Percentiles rank a stretch among this genome's conserved stretches.
phyloP scores from a whole-genome alignment of 257 asterid species.

The Ligustrum vulgare region DNA sequence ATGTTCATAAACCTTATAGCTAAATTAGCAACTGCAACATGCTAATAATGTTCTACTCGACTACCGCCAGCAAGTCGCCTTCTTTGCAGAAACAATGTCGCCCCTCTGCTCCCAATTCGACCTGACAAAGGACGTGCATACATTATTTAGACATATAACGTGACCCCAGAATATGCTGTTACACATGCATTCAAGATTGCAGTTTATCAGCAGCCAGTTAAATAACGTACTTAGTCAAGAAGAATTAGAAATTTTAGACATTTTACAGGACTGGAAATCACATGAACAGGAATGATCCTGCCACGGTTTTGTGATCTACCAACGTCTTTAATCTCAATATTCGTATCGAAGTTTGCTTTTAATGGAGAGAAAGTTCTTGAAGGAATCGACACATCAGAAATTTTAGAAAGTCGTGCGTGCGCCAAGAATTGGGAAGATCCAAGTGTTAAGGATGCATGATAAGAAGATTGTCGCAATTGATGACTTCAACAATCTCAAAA shows the following conservation, averaged over 20 bases:
- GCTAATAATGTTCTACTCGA: conserved; percentile 30
- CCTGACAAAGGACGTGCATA: conserved; percentile 36
- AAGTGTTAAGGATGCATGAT: neutral
- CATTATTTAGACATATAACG: neutral
- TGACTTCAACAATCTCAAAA: neutral
- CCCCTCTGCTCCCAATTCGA: conserved; percentile 73
- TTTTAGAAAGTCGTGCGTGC: neutral
- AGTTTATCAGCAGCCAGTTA: neutral
- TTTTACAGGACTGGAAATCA: neutral
- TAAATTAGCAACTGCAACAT: neutral
- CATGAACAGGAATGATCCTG: neutral
- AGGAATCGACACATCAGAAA: neutral
- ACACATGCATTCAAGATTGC: neutral
- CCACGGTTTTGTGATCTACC: neutral
- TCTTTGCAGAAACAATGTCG: conserved; percentile 66
- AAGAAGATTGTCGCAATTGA: neutral
- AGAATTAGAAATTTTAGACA: too few species aligned
- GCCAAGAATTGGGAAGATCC: neutral
- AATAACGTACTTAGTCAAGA: too few species aligned
- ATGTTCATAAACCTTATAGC: neutral
- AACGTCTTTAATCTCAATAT: neutral
- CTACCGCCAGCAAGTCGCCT: conserved; percentile 52
- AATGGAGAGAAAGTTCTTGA: too few species aligned
- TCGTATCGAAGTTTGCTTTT: neutral
- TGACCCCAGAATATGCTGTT: neutral